Base-by-base conservation (phyloP, 2,329 filamentous ascomycete genomes). In the Simplicillium aogashimaense region DNA sequence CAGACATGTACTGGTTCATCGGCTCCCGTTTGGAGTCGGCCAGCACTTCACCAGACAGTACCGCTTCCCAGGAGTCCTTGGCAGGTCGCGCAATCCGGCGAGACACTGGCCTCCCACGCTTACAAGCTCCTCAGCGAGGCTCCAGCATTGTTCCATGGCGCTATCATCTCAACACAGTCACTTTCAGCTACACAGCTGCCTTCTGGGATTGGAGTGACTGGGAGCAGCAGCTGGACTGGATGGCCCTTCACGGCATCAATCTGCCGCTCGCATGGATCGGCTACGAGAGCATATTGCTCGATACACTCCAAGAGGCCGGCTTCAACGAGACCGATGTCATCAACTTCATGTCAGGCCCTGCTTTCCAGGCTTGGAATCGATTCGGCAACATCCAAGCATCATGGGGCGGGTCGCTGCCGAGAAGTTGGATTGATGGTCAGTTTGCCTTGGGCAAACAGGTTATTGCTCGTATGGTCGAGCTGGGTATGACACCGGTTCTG, bases 291-390 rank as follows among this genome's bases (percentile, higher is more conserved):
- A 64, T 70, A 35, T 56, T 71, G 8, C 48, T 69, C 4, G 64
- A 72, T 9, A 59, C 66, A 8, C 70, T 72, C 45, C 57, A 52
- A 10, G 66, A 68, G 4, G 53, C 66, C 14, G 65, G 66, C 7
- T 55, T 74, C 30, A 59, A 56, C 0, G 55, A 67, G 32, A 48
- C 53, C 8, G 66, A 72, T 15, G 67, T 72, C 35, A 35, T 56
- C 1, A 50, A 57, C 2, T 73, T 69, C 49, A 56, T 73, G 36
- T 67, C 61, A 36, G 69, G 69, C 0, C 69, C 69, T 1, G 67
- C 68, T 0, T 73, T 72, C 40, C 66, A 69, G 44, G 56, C 68
- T 11, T 74, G 69, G 69, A 72, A 73, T 45, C 63, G 67, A n/a
- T 67, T 74, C 41, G 70, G 69, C 7, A 74, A 73, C 45, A 70